Percentiles rank a stretch among this genome's conserved stretches.
Evolutionary conservation across 306 rosid genomes (phyloP).

Genomic region (Elaeagnus macrophylla): DNA sequence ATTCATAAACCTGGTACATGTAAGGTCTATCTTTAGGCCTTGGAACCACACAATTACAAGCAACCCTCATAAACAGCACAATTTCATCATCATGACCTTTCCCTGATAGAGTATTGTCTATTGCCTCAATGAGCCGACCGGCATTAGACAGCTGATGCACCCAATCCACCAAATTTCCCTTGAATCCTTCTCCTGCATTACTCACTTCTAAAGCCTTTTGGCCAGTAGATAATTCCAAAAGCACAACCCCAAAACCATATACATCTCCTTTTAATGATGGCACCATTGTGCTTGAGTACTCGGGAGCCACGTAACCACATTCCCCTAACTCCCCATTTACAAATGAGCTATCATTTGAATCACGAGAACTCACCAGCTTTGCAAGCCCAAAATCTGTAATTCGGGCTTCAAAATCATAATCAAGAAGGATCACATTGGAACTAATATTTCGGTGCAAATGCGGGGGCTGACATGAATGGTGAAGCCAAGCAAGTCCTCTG

Average conservation of each 20-base stretch:
- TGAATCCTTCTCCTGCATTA: constrained; percentile 34
- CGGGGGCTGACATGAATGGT: constrained; percentile 48
- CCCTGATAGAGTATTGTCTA: constrained; percentile 39
- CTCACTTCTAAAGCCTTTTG: constrained; percentile 39
- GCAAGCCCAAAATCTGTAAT: constrained; percentile 45
- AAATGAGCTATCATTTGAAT: constrained; percentile 38
- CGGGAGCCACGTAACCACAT: constrained; percentile 51
- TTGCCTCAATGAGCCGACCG: constrained; percentile 30
- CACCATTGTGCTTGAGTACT: constrained; percentile 47
- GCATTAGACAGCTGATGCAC: constrained; percentile 23
- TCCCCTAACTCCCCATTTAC: constrained; percentile 49
- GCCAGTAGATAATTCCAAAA: constrained; percentile 45
- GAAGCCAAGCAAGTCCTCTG: constrained; percentile 57
- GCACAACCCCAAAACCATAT: constrained; percentile 48
- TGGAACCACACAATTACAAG: constrained; percentile 36
- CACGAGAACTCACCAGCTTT: constrained; percentile 34
- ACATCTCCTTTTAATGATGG: constrained; percentile 49
- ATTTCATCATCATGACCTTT: constrained; percentile 42
- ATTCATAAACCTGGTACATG: constrained; percentile 43
- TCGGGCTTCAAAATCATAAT: constrained; percentile 51
- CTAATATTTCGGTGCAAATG: constrained; percentile 43
- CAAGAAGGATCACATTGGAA: constrained; percentile 45
- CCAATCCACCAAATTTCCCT: constrained; percentile 51
- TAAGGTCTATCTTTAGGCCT: constrained; percentile 55
- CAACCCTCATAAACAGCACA: constrained; percentile 39